Percentiles rank a stretch among this genome's conserved stretches.
Conservation (phyloP, 2,329 filamentous ascomycete species). For the Aphanoascus verrucosus region DNA sequence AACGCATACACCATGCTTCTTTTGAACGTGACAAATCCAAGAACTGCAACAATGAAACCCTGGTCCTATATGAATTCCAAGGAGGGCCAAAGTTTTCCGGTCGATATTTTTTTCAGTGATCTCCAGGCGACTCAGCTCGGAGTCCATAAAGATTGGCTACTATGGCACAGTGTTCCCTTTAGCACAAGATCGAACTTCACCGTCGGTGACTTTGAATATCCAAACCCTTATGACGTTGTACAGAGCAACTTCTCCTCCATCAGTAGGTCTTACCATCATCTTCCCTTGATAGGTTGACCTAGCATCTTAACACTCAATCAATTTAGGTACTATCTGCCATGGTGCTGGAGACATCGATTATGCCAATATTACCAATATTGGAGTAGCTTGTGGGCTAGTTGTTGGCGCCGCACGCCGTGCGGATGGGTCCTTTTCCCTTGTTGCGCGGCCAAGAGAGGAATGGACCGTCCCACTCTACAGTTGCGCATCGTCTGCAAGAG, state of each 20-base stretch:
- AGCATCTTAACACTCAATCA: slow-evolving; percentile 1
- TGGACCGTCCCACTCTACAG: slow-evolving; percentile 38
- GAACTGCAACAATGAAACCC: slow-evolving; percentile 16
- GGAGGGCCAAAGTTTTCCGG: slow-evolving; percentile 27
- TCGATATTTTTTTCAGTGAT: slow-evolving; percentile 1
- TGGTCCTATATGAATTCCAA: slow-evolving; percentile 33
- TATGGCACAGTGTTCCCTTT: slow-evolving; percentile 1
- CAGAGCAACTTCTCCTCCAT: slow-evolving; percentile 21
- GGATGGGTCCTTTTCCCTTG: slow-evolving; percentile 26
- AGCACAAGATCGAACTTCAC: neutral
- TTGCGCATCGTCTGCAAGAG: slow-evolving; percentile 36
- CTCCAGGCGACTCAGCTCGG: neutral
- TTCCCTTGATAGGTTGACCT: neutral
- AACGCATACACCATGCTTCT: slow-evolving; percentile 34
- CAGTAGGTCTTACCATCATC: slow-evolving; percentile 9
- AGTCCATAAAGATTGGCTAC: slow-evolving; percentile 3
- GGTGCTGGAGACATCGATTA: slow-evolving; percentile 24
- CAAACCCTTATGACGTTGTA: slow-evolving; percentile 26
- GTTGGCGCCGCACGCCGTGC: slow-evolving; percentile 31
- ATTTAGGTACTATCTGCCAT: slow-evolving; percentile 21
- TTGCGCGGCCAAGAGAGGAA: slow-evolving; percentile 33
- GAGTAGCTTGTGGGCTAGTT: slow-evolving; percentile 33
- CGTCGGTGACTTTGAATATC: slow-evolving; percentile 15
- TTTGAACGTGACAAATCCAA: slow-evolving; percentile 32
- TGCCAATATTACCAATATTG: slow-evolving; percentile 37